phyloP scores from a whole-genome alignment of 805 yeast species.

The Saccharomycopsis microspora region DNA sequence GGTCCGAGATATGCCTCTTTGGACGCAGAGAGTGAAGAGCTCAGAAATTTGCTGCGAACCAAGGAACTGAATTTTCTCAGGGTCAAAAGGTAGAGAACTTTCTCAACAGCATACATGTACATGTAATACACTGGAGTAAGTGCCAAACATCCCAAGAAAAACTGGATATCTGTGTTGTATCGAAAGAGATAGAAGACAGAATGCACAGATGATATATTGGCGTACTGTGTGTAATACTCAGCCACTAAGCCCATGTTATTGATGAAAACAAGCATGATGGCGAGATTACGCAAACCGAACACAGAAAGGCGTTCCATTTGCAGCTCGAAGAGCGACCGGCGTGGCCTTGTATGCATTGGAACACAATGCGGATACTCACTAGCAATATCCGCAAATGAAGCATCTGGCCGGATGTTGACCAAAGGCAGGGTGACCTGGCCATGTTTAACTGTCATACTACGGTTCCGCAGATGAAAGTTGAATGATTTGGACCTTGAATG shows the following conservation, averaged over 20 bases:
- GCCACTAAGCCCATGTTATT: constrained; percentile 29
- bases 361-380: constrained; percentile 15
- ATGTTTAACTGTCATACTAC: constrained; percentile 12
- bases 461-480: constrained; percentile 16
- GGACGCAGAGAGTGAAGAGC: neutral
- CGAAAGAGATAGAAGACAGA: constrained; percentile 23
- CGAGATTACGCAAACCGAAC: constrained; percentile 29
- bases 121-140: constrained; percentile 25
- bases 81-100: constrained; percentile 18
- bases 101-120: constrained; percentile 26
- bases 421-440: constrained; percentile 2
- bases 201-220: constrained; percentile 24
- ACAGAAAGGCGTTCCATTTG: constrained; percentile 5
- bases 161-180: constrained; percentile 21
- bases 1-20: constrained; percentile 14
- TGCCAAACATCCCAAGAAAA: constrained; percentile 18
- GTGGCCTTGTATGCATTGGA: constrained; percentile 13
- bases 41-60: constrained; percentile 3
- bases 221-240: constrained; percentile 23
- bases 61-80: constrained; percentile 9
- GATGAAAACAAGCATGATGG: constrained; percentile 26
- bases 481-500: constrained; percentile 15
- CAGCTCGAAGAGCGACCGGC: constrained; percentile 5
- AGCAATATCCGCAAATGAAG: constrained; percentile 11
- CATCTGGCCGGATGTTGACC: constrained; percentile 1